These are phyloP conservation scores for Amylostereum chailletii DNA, from an alignment of 1,284 basidiomycete species.

Conservation along the genomic window DNA sequence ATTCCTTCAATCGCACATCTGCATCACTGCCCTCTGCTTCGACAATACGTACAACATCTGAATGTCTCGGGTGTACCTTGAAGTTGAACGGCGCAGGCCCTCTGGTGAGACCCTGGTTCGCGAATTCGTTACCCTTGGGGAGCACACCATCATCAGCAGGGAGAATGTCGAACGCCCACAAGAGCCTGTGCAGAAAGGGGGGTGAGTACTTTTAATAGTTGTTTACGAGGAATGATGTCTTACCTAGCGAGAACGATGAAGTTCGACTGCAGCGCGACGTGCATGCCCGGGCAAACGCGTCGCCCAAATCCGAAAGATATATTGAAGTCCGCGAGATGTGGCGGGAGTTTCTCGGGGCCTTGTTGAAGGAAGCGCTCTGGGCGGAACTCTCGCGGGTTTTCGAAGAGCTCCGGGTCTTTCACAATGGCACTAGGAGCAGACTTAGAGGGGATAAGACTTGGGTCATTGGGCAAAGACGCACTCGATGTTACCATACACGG, in stretches of 20 bases:
- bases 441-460: not conserved
- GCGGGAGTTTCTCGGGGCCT: constrained; percentile 3
- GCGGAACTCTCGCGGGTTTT: constrained; percentile 11
- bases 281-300: constrained; percentile 16
- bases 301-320: constrained; percentile 15
- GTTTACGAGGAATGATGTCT: not conserved
- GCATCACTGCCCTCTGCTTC: constrained; percentile 11
- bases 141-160: not conserved
- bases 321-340: constrained; percentile 8
- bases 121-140: constrained; percentile 2
- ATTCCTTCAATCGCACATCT: constrained; percentile 11
- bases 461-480: not conserved
- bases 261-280: constrained; percentile 15
- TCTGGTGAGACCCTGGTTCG: constrained; percentile 5
- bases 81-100: constrained; percentile 8
- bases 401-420: constrained; percentile 7
- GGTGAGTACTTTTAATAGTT: not conserved
- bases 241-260: constrained; percentile 14
- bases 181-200: constrained; percentile 3
- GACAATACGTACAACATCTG: constrained; percentile 8
- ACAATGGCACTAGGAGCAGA: constrained; percentile 3
- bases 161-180: constrained; percentile 13
- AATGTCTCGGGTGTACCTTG: constrained; percentile 2
- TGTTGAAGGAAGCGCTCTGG: constrained; percentile 13
- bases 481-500: constrained; percentile 8